Base-by-base conservation (phyloP, 1,284 basidiomycete species). In the Porogramme epimiltina region DNA sequence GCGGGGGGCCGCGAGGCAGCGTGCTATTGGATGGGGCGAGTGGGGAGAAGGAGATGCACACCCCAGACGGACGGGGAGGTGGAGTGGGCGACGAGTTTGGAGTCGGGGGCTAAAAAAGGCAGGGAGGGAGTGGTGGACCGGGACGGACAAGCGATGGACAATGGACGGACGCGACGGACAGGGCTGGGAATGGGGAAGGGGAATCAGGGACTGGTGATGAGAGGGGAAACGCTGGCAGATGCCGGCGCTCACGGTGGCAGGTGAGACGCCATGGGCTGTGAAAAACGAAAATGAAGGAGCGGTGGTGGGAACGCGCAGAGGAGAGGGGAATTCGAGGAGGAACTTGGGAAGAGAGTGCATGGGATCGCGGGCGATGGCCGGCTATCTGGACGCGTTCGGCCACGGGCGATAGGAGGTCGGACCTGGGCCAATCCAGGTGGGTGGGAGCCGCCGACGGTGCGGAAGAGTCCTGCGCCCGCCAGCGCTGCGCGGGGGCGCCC, bases 351-450 rank as follows among this genome's bases (percentile, higher is more conserved):
- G n/a, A n/a, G n/a, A n/a, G n/a, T n/a, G n/a, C n/a, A n/a, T n/a
- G n/a, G n/a, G 51, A 49, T 33, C 37, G 40, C 42, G 28, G 28
- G 54, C 50, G 54, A 59, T 56, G 46, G 54, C 52, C 54, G 52
- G 49, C 34, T 52, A 59, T 56, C 54, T 56, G 49, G 43, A n/a
- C 34, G 36, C 23, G 37, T 40, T 41, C 37, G 24, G 44, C 38
- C 26, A 47, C 51, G 34, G 43, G 16, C 34, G 34, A 59, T 59
- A 56, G 58, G 54, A 54, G 50, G 51, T 58, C 53, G 54, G 58
- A 52, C 58, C 58, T 54, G 55, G 58, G 41, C 54, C 39, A 53
- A 54, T 59, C 54, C n/a, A n/a, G n/a, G n/a, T n/a, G 52, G 49
- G 58, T 59, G 52, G 52, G 58, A 49, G 48, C 38, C 34, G 28